Evolutionary conservation across 1,284 basidiomycete genomes (phyloP), one percentile per base, ranked within the genome.

Genomic region (Boletus smithii): DNA sequence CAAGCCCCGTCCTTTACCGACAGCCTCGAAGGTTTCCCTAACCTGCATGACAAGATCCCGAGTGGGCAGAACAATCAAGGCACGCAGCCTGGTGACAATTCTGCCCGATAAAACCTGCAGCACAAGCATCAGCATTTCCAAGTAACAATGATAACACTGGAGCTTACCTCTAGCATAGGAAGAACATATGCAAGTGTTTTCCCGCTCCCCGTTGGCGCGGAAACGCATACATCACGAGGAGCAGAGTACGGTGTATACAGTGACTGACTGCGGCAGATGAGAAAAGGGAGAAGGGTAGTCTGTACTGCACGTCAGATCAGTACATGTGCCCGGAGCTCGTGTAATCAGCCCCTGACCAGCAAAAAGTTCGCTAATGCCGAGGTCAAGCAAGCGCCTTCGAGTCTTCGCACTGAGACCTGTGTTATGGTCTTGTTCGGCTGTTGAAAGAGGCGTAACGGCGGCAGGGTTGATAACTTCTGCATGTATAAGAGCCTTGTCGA

Each of bases 121-220:
- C 8, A 33, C 11, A 14, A 30, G 30, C 10, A 16, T 55, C 23
- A 55, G 34, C 20, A 32, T 26, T 29, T 33, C 29, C 42, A 34
- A 14, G 20, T n/a, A 35, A 37, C 24, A 29, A 5, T 6, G 30
- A 34, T 40, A 44, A 43, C 30, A 51, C 41, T 44, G 47, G 42
- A 22, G 47, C 69, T 50, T 54, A 87, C 90, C 75, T 98, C 91
- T 23, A 97, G 76, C 44, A 98, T 90, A 2, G 95, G 95, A 16
- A 98, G 72, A 4, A 88, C 87, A 68, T 99, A 99, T 11, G 93
- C 91, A 17, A 99, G 76, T 0, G 95, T 99, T 72, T 99, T 99
- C 0, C 95, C 95, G 57, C 91, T 95, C 26, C 95, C 95, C 0
- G 95, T 99, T 0, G 97, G 97, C 1, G 97, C 97, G 5, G 93